Conservation (phyloP, 176 grass and related monocot species). For the Urochloa ruziziensis region DNA sequence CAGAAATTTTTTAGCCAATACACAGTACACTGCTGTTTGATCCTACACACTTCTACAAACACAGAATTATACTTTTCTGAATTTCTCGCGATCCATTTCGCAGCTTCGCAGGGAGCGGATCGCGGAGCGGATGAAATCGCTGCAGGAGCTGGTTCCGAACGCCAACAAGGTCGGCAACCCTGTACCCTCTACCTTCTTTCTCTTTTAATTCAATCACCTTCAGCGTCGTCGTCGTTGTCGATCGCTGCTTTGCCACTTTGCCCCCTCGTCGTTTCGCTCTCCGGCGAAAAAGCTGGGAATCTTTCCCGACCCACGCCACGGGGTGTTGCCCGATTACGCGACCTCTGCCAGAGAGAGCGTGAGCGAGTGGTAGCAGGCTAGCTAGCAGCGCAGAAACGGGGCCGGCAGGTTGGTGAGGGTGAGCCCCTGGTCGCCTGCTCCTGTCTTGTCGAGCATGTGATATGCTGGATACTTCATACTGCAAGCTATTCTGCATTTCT, state of each 20-base stretch:
- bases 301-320: neutral
- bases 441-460: neutral
- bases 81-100: neutral
- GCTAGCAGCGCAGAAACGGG: neutral
- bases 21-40: too few relatives aligned
- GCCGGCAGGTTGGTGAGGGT: conserved; percentile 1
- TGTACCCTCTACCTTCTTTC: neutral
- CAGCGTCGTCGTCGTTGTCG: neutral
- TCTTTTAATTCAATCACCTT: neutral
- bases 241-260: neutral
- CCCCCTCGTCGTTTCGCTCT: neutral
- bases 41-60: neutral
- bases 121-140: conserved; percentile 94
- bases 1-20: neutral
- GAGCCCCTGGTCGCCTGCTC: neutral
- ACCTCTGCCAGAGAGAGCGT: too few relatives aligned
- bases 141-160: conserved; percentile 93
- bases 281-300: neutral
- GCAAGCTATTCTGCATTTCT: neutral
- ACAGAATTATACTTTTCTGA: neutral
- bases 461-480: neutral
- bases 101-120: conserved; percentile 98
- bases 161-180: conserved; percentile 72
- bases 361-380: neutral
- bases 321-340: too few relatives aligned